Conservation (phyloP, 2,329 filamentous ascomycete genomes). For the Cercospora sp. region DNA sequence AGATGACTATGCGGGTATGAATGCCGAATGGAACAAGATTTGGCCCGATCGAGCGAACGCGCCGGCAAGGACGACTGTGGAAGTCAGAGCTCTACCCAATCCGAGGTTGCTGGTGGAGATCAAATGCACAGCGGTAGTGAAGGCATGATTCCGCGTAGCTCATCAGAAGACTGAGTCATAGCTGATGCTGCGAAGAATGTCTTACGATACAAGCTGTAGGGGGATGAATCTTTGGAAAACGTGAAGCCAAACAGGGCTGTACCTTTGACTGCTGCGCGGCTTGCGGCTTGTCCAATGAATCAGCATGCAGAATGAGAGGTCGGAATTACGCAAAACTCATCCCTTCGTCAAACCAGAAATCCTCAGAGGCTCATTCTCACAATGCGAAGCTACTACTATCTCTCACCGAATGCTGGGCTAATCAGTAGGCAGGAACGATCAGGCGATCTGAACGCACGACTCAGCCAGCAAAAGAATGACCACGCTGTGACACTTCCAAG, state of each 20-base stretch:
- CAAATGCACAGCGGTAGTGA: conserved; percentile 15
- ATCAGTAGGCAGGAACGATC: background rate
- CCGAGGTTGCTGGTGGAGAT: conserved; percentile 18
- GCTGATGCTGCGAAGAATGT: background rate
- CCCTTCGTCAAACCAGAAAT: no score
- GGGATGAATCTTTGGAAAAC: background rate
- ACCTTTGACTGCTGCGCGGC: background rate
- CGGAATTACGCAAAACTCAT: no score
- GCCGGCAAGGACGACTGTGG: conserved; percentile 37
- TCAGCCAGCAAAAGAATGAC: background rate
- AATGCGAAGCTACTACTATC: background rate
- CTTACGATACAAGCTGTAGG: background rate
- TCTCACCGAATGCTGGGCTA: background rate
- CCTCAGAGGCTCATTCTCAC: background rate
- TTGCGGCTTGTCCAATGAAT: background rate
- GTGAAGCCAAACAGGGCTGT: background rate
- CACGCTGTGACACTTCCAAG: background rate
- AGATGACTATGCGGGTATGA: conserved; percentile 47
- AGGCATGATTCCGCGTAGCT: conserved; percentile 3
- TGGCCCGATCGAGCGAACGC: conserved; percentile 42
- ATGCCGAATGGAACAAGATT: conserved; percentile 51
- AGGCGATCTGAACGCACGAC: background rate
- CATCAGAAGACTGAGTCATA: background rate
- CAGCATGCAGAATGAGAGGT: no score
- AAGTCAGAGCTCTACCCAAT: conserved; percentile 20